Conservation (phyloP, 495 filamentous ascomycete species). For the Lentithecium fluviatile region DNA sequence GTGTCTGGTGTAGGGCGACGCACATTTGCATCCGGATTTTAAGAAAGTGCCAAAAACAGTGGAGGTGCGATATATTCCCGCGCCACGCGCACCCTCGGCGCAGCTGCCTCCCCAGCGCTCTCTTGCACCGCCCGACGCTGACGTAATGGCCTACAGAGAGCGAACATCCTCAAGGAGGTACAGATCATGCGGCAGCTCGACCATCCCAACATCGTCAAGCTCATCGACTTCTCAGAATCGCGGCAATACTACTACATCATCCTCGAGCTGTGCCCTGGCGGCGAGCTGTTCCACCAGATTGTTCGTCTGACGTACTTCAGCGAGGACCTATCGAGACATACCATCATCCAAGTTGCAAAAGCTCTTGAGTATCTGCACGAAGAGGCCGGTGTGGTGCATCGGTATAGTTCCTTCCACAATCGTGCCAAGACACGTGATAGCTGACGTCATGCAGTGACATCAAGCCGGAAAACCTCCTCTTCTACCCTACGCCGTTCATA, state of each 20-base stretch:
- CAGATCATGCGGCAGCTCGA: slow-evolving; percentile 97
- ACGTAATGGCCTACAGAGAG: slow-evolving; percentile 62
- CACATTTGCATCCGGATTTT: slow-evolving; percentile 89
- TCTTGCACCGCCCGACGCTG: slow-evolving; percentile 30
- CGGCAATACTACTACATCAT: slow-evolving; percentile 96
- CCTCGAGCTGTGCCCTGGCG: slow-evolving; percentile 90
- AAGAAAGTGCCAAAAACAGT: slow-evolving; percentile 90
- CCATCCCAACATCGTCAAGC: slow-evolving; percentile 90
- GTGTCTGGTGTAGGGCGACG: slow-evolving; percentile 64
- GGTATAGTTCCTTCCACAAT: slow-evolving; percentile 54
- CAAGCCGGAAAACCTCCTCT: slow-evolving; percentile 96
- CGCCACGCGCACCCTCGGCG: slow-evolving; percentile 33
- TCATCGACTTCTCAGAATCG: slow-evolving; percentile 91
- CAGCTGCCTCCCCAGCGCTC: neutral
- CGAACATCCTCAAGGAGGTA: slow-evolving; percentile 97
- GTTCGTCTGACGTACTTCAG: slow-evolving; percentile 98
- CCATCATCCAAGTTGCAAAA: slow-evolving; percentile 89
- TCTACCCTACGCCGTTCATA: slow-evolving; percentile 78
- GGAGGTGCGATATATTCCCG: slow-evolving; percentile 77
- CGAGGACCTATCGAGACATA: slow-evolving; percentile 90
- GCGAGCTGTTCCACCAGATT: slow-evolving; percentile 98
- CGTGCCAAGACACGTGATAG: slow-evolving; percentile 25
- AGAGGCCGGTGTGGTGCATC: slow-evolving; percentile 90
- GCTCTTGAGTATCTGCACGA: slow-evolving; percentile 94
- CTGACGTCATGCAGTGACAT: slow-evolving; percentile 71